Evolutionary conservation across 2,329 filamentous ascomycete species (phyloP).

Genomic region (Claviceps pusilla): DNA sequence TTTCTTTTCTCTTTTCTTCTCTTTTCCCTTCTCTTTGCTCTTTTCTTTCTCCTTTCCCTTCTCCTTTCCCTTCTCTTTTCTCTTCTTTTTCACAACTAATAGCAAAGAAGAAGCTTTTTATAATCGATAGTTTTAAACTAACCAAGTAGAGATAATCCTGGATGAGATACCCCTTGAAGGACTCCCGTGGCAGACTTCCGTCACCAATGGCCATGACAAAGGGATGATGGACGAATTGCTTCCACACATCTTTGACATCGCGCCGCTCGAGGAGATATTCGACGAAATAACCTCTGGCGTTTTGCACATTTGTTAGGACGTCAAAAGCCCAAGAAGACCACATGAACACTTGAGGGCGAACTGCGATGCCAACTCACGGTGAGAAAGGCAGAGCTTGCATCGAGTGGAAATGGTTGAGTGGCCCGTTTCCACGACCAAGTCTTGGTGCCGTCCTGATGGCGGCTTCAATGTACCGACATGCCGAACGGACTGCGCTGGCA

Average conservation of each 20-base stretch:
- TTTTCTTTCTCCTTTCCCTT: too few relatives aligned
- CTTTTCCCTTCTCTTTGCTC: too few relatives aligned
- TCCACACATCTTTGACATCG: conserved; percentile 63
- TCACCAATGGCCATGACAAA: conserved; percentile 67
- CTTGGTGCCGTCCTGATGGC: conserved; percentile 51
- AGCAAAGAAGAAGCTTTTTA: not conserved
- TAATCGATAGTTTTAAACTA: conserved; percentile 10
- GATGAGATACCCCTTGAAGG: conserved; percentile 77
- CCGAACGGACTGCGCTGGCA: conserved; percentile 46
- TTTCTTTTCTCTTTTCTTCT: too few relatives aligned
- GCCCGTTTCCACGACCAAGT: conserved; percentile 53
- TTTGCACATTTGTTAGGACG: not conserved
- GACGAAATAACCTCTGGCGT: conserved; percentile 54
- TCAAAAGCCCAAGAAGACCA: not conserved
- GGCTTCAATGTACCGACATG: conserved; percentile 55
- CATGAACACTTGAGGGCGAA: not conserved
- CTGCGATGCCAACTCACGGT: conserved; percentile 29
- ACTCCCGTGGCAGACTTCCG: conserved; percentile 57
- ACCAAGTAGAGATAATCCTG: conserved; percentile 89
- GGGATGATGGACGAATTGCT: conserved; percentile 60
- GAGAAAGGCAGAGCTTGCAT: conserved; percentile 52
- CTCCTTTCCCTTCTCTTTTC: not conserved
- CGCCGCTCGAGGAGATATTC: conserved; percentile 65
- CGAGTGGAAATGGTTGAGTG: conserved; percentile 68
- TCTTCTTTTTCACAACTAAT: not conserved